Evolutionary conservation across 257 asterid genomes (phyloP), one percentile per base, ranked within the genome.

Genomic region (Euphrasia confusa): DNA sequence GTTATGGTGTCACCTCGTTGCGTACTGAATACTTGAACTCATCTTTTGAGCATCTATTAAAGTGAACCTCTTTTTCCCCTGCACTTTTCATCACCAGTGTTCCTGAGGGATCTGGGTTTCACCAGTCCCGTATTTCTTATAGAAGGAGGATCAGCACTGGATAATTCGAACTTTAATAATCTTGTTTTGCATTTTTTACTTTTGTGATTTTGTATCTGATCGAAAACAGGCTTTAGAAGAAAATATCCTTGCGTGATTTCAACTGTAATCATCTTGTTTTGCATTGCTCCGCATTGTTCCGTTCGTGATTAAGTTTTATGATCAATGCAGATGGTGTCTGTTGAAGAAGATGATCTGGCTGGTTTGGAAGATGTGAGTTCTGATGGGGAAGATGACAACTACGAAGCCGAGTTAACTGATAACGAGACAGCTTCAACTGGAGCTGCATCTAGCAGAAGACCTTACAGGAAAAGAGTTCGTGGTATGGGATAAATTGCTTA

Each of bases 281-380:
- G 24, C 64, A 30, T 30, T 5, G 26, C 47, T 58, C 73, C 45
- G 53, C 64, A 30, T 30, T 5, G 26, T 56, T 58, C 73, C 45
- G 53, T 61, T 60, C 67, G 66, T 61, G 47, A 57, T 63, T 63
- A 27, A 48, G 18, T 26, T 71, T 54, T 32, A 56, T 59, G 65
- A 72, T 66, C 63, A 72, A 54, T 73, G 60, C 85, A 92, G 99
- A 92, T 89, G 99, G 90, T 87, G 56, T 80, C 97, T 58, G 90
- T 92, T 55, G 99, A 89, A 77, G 97, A 92, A 40, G 99, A 89
- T 72, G 99, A 84, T 73, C 95, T 87, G 79, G 99, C 97, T 75
- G 97, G 96, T 64, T 72, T 88, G 74, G 97, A 88, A 78, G 98
- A 89, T 75, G 92, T 80, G 72, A 88, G 97, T 75, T 84, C 95